These are phyloP conservation scores for Volutella citrinella DNA, from an alignment of 2,329 filamentous ascomycete genomes.

Conservation along the genomic window DNA sequence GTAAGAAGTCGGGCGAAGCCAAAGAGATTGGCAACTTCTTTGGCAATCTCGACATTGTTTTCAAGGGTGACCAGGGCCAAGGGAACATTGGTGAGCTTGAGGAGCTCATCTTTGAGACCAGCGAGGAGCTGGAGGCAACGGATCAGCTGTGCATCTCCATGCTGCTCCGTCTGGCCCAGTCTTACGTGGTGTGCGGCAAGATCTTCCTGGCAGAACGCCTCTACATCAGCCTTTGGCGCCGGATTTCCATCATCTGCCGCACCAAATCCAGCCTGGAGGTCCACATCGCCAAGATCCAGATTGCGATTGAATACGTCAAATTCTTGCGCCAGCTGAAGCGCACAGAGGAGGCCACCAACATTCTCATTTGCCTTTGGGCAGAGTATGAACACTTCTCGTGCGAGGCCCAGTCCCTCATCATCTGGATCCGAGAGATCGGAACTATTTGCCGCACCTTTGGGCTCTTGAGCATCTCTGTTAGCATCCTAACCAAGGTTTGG, in stretches of 20 bases:
- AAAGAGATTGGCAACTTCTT: constrained; percentile 29
- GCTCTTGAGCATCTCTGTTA: constrained; percentile 30
- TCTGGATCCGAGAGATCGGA: constrained; percentile 35
- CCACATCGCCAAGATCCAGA: constrained; percentile 35
- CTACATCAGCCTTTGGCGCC: constrained; percentile 38
- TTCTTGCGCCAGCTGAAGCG: constrained; percentile 32
- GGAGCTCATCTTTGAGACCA: constrained; percentile 33
- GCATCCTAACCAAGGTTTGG: constrained; percentile 37
- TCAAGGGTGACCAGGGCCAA: constrained; percentile 24
- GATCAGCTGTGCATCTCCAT: constrained; percentile 32
- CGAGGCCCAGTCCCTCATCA: constrained; percentile 30
- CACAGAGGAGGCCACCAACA: constrained; percentile 34
- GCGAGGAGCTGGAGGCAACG: constrained; percentile 30
- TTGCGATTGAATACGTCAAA: constrained; percentile 35
- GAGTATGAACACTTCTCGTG: constrained; percentile 36
- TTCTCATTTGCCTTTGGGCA: constrained; percentile 38
- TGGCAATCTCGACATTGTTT: constrained; percentile 31
- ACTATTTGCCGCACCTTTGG: constrained; percentile 31
- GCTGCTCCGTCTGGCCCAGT: constrained; percentile 32
- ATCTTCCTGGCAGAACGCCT: constrained; percentile 35
- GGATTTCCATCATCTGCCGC: constrained; percentile 31
- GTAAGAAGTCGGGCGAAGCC: constrained; percentile 30
- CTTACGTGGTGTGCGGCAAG: constrained; percentile 31
- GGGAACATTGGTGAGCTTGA: constrained; percentile 29
- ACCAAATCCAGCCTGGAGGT: constrained; percentile 29